phyloP scores from a whole-genome alignment of 2,329 filamentous ascomycete genomes.

The Aaosphaeria arxii region DNA sequence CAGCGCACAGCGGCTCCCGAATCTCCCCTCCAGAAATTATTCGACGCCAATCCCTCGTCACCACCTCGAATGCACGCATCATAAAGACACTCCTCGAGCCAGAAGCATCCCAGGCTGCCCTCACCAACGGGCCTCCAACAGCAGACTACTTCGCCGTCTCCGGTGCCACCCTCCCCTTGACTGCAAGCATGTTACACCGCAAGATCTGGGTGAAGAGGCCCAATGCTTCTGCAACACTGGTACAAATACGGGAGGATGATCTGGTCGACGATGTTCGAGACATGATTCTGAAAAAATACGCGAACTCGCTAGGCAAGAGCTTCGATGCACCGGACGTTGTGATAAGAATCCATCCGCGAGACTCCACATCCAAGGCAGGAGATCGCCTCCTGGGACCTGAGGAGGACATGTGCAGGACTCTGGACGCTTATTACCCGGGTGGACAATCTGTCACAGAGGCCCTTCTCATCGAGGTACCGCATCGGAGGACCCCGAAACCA shows the following conservation, averaged over 20 bases:
- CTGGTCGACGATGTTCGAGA: conserved; percentile 94
- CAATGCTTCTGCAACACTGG: conserved; percentile 79
- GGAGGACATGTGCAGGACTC: conserved; percentile 72
- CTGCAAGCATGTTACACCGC: conserved; percentile 50
- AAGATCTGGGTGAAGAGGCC: conserved; percentile 96
- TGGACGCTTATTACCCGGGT: conserved; percentile 81
- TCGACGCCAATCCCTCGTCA: conserved; percentile 39
- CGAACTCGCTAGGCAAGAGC: conserved; percentile 81
- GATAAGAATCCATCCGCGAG: conserved; percentile 72
- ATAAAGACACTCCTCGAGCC: conserved; percentile 55
- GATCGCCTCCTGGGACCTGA: conserved; percentile 80
- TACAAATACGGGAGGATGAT: conserved; percentile 82
- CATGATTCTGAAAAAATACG: conserved; percentile 87
- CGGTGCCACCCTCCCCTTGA: conserved; percentile 23
- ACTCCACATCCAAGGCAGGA: conserved; percentile 44
- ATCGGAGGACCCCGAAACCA: conserved; percentile 71
- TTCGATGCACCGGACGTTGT: conserved; percentile 90
- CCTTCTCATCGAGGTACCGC: conserved; percentile 82
- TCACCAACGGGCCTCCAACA: conserved; percentile 19
- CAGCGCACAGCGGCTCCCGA: conserved; percentile 7
- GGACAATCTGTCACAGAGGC: conserved; percentile 89
- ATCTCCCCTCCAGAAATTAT: conserved; percentile 43
- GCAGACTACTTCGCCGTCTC: conserved; percentile 42
- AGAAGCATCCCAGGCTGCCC: conserved; percentile 21
- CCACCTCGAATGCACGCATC: conserved; percentile 38